Conservation (phyloP, 2,329 filamentous ascomycete genomes). For the Aureobasidium sp. region DNA sequence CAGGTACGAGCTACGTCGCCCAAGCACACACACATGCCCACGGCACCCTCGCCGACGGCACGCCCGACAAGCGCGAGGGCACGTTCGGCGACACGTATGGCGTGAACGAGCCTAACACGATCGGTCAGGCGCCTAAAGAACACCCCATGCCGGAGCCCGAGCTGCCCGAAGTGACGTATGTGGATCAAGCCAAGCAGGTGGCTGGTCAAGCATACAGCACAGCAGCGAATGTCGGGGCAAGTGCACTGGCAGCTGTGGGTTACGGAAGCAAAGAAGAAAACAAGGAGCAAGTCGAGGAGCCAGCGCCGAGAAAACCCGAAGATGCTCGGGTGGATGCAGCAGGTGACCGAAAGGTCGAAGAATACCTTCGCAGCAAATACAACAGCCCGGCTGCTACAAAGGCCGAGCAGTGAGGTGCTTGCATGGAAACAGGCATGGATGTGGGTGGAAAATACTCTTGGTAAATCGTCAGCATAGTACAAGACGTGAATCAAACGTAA, state of each 20-base stretch:
- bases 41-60: conserved; percentile 37
- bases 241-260: conserved; percentile 31
- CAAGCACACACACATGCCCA: conserved; percentile 39
- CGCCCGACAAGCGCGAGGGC: conserved; percentile 37
- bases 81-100: conserved; percentile 39
- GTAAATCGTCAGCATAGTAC: neutral
- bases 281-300: conserved; percentile 19
- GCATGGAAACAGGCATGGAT: neutral
- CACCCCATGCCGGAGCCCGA: conserved; percentile 32
- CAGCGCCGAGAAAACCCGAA: conserved; percentile 18
- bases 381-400: conserved; percentile 17
- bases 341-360: conserved; percentile 29
- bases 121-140: conserved; percentile 45
- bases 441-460: neutral
- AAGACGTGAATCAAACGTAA: too few species aligned
- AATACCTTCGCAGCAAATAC: conserved; percentile 30
- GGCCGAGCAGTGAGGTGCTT: neutral
- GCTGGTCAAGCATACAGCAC: conserved; percentile 26
- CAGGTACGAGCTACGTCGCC: conserved; percentile 34
- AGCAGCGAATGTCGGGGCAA: conserved; percentile 27
- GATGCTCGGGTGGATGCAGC: conserved; percentile 29
- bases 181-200: conserved; percentile 39
- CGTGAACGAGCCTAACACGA: conserved; percentile 42
- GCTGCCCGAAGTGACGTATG: conserved; percentile 29
- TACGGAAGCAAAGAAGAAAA: conserved; percentile 25